Evolutionary conservation across 768 basidiomycete genomes (phyloP), one percentile per base, ranked within the genome.

Genomic region (Phylloporus arenicola): DNA sequence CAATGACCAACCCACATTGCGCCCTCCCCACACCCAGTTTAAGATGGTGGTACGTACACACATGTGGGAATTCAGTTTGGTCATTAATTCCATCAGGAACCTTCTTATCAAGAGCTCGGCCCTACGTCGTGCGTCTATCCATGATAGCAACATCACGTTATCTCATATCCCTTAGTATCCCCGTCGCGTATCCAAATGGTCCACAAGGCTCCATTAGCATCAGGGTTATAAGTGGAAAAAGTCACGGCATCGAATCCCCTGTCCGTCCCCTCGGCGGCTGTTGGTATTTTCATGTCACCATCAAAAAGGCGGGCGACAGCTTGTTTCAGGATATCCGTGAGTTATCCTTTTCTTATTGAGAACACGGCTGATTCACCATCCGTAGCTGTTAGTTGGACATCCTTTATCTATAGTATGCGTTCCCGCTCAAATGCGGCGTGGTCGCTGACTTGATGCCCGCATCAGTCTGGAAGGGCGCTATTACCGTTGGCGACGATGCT

Each of bases 191-290:
- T 61, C 89, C 89, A 2, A 71, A 78, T 47, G 88, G 88, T 11
- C 68, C 71, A 3, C 77, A 85, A 37, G 88, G 88, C 6, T 76
- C 78, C 12, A 72, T 85, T 30, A 78, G 75, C 56, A 76, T 96
- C 60, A 89, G 81, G 62, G 85, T 98, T 35, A 89, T 97, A 57
- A 92, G 88, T 55, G 95, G 95, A 6, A 85, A 83, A 64, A 88
- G 89, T 52, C 82, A 93, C 56, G 92, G 88, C 12, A 75, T 83
- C 13, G 85, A 86, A 62, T 93, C 91, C 2, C 92, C 92, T 24
- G 93, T 98, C 20, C 75, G 86, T 43, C 91, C 91, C 0, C 78
- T 93, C 1, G 94, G 94, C 12, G 94, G 94, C 6, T 94, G 92
- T 68, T 94, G 91, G 89, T 96, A 82, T 68, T 84, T 94, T 71